phyloP scores from a whole-genome alignment of 192 early-diverging fungal genomes.

The Backusella mclennaniae region DNA sequence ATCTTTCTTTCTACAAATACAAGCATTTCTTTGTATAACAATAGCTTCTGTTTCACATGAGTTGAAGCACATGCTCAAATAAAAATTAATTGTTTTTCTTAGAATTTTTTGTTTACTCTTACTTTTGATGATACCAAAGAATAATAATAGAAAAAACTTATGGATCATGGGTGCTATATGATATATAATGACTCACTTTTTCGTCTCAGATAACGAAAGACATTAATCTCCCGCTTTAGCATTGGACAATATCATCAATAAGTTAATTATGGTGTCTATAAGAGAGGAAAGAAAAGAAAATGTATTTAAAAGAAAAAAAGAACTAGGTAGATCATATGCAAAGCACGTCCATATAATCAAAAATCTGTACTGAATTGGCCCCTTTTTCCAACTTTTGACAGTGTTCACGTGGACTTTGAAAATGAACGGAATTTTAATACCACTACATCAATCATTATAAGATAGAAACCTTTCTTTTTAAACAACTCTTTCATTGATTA shows the following conservation, averaged over 20 bases:
- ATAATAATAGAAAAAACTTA: too few relatives aligned
- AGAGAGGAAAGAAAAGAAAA: background rate
- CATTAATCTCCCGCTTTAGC: background rate
- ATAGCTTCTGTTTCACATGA: background rate
- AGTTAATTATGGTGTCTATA: background rate
- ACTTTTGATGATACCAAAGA: too few relatives aligned
- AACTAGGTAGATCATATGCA: background rate
- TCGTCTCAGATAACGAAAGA: background rate
- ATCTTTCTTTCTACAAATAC: background rate
- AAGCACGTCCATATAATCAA: too few relatives aligned
- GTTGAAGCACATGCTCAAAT: background rate
- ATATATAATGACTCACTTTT: background rate
- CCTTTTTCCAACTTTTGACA: background rate
- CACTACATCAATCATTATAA: background rate
- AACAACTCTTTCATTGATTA: background rate
- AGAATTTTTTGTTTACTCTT: too few relatives aligned
- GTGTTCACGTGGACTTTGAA: background rate
- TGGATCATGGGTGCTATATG: too few relatives aligned
- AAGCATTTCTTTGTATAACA: conserved; percentile 1
- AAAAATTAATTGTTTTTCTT: too few relatives aligned
- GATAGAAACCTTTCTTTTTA: background rate
- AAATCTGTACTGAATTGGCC: background rate
- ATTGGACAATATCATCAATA: background rate
- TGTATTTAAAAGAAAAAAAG: background rate
- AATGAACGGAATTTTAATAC: background rate